A percentile compares a stretch with the other conserved stretches of the same genome.
These are phyloP conservation scores for Cladophialophora yegresii DNA, from an alignment of 2,329 filamentous ascomycete genomes.

Conservation along the genomic window DNA sequence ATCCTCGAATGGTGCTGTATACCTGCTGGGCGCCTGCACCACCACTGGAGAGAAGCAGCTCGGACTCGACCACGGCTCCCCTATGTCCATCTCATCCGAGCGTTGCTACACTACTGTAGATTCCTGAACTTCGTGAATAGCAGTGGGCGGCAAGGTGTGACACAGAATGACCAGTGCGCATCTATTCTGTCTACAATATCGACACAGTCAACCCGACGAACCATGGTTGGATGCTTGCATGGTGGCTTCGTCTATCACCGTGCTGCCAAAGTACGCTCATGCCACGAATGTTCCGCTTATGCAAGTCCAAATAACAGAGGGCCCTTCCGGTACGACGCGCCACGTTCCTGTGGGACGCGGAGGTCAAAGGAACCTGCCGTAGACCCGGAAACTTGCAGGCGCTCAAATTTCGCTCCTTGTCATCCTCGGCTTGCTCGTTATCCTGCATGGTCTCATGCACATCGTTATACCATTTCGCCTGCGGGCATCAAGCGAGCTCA, in stretches of 20 bases:
- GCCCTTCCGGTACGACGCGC: not conserved
- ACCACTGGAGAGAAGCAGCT: not conserved
- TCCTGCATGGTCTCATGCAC: conserved; percentile 30
- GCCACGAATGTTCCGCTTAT: conserved; percentile 10
- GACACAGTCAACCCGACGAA: not conserved
- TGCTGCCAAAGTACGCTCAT: conserved; percentile 5
- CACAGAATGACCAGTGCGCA: not conserved
- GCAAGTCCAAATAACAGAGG: conserved; percentile 3
- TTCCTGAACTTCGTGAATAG: not conserved
- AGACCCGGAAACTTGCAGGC: not conserved
- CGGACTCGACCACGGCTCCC: not conserved
- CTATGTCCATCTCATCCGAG: not conserved
- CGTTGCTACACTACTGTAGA: not conserved
- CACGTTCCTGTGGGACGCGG: not conserved
- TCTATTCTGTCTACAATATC: not conserved
- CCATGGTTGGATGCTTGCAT: not conserved
- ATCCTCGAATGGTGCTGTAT: too few species aligned
- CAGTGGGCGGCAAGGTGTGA: not conserved
- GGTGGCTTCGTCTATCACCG: not conserved
- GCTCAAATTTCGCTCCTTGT: not conserved
- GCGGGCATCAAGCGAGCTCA: not conserved
- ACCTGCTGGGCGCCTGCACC: not conserved
- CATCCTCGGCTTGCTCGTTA: conserved; percentile 9
- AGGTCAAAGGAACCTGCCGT: not conserved
- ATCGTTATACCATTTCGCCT: conserved; percentile 20